These are phyloP conservation scores for Suillus americanus DNA, from an alignment of 768 basidiomycete species.

Conservation along the genomic window DNA sequence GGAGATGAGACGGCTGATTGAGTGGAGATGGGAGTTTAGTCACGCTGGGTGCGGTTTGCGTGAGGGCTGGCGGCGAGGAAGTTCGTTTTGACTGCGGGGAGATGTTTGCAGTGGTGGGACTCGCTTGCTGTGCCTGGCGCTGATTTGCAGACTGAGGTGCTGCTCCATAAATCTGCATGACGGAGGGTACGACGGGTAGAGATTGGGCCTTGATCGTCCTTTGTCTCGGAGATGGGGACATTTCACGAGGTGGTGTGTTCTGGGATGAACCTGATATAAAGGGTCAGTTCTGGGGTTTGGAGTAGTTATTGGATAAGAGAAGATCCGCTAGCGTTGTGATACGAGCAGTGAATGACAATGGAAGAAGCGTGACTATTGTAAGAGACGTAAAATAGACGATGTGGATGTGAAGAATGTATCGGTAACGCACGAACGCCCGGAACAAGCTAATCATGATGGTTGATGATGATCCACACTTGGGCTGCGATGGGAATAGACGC, in stretches of 20 bases:
- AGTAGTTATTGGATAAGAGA: constrained; percentile 7
- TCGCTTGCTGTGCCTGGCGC: constrained; percentile 35
- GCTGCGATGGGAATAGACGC: constrained; percentile 14
- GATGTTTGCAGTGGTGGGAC: constrained; percentile 32
- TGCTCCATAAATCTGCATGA: constrained; percentile 49
- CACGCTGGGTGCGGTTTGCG: constrained; percentile 32
- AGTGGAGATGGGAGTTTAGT: constrained; percentile 32
- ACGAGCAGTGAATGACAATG: not conserved
- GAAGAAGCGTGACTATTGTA: constrained; percentile 10
- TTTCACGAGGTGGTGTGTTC: constrained; percentile 39
- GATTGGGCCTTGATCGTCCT: constrained; percentile 59
- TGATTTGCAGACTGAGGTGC: constrained; percentile 39
- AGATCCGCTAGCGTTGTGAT: constrained; percentile 12
- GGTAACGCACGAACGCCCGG: constrained; percentile 8
- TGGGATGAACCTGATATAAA: constrained; percentile 22
- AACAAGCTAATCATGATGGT: constrained; percentile 18
- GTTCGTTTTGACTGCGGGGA: constrained; percentile 36
- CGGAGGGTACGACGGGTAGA: constrained; percentile 59
- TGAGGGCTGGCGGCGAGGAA: constrained; percentile 32
- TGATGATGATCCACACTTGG: constrained; percentile 5
- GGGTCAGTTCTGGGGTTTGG: constrained; percentile 7
- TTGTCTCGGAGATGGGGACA: constrained; percentile 47
- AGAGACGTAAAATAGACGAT: constrained; percentile 33
- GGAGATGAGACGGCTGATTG: constrained; percentile 28
- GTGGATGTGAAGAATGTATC: constrained; percentile 27